Evolutionary conservation across 2,329 filamentous ascomycete genomes (phyloP).

Genomic region (Aureobasidium mangrovei): DNA sequence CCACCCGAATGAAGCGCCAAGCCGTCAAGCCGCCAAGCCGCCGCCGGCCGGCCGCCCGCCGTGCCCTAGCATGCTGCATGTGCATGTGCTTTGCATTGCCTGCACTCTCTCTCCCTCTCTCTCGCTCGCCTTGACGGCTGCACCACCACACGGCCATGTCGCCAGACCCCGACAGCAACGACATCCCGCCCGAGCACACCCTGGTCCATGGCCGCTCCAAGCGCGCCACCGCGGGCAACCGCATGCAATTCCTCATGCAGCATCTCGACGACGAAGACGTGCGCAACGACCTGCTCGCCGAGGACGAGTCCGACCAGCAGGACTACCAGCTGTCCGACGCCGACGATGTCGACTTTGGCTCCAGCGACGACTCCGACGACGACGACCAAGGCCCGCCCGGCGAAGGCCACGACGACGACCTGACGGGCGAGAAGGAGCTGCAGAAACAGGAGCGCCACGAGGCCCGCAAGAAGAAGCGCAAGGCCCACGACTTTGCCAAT

Average conservation of each 20-base stretch:
- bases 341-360: slow-evolving; percentile 73
- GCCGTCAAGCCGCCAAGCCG: neutral
- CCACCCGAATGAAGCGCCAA: neutral
- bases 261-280: slow-evolving; percentile 40
- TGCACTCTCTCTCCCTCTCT: neutral
- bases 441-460: slow-evolving; percentile 64
- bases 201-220: slow-evolving; percentile 64
- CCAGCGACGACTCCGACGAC: slow-evolving; percentile 74
- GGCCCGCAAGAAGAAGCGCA: slow-evolving; percentile 80
- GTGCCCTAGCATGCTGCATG: too few relatives aligned
- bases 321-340: slow-evolving; percentile 41
- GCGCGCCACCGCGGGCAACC: slow-evolving; percentile 75
- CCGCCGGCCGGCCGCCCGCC: too few relatives aligned
- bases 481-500: slow-evolving; percentile 47
- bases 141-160: slow-evolving; percentile 3
- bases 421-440: slow-evolving; percentile 81
- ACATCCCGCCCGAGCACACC: slow-evolving; percentile 5
- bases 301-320: slow-evolving; percentile 52
- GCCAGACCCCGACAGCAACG: slow-evolving; percentile 10
- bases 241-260: slow-evolving; percentile 68
- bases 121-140: neutral
- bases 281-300: slow-evolving; percentile 33
- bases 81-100: neutral
- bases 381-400: slow-evolving; percentile 43
- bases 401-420: slow-evolving; percentile 50